phyloP scores from a whole-genome alignment of 2,329 filamentous ascomycete species.

The Rhexocercosporidium sp. region DNA sequence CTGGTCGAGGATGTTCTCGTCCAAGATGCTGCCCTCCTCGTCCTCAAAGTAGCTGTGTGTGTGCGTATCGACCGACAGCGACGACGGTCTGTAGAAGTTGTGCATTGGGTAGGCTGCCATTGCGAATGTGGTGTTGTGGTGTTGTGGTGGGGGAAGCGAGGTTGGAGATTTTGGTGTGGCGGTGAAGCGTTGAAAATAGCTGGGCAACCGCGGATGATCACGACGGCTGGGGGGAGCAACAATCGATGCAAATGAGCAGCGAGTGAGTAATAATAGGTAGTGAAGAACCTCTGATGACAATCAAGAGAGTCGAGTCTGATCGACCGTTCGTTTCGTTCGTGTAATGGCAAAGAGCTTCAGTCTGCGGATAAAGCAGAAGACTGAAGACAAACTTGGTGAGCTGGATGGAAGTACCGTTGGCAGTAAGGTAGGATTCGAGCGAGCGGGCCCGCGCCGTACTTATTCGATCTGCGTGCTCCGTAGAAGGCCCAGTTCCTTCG shows the following conservation, averaged over 20 bases:
- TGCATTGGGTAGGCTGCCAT: slow-evolving; percentile 43
- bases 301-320: slow-evolving; percentile 5
- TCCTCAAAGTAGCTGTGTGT: slow-evolving; percentile 63
- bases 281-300: slow-evolving; percentile 15
- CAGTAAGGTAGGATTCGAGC: slow-evolving; percentile 21
- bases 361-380: slow-evolving; percentile 10
- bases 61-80: slow-evolving; percentile 42
- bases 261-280: slow-evolving; percentile 6
- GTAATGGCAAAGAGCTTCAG: slow-evolving; percentile 3
- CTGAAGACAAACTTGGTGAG: slow-evolving; percentile 15
- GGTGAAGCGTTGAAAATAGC: slow-evolving; percentile 37
- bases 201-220: slow-evolving; percentile 25
- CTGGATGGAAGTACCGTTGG: slow-evolving; percentile 30
- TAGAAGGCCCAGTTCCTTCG: not conserved
- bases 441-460: slow-evolving; percentile 37
- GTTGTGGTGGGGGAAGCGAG: slow-evolving; percentile 27
- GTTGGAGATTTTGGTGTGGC: slow-evolving; percentile 29
- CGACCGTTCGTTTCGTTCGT: not conserved
- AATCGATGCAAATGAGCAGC: slow-evolving; percentile 6
- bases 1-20: slow-evolving; percentile 66
- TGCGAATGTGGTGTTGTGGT: slow-evolving; percentile 25
- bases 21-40: slow-evolving; percentile 63
- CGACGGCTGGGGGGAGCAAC: slow-evolving; percentile 16
- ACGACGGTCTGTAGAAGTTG: slow-evolving; percentile 41
- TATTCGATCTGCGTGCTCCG: slow-evolving; percentile 32